Evolutionary conservation across 805 yeast genomes (phyloP).

Genomic region (Suhomyces faveliae): DNA sequence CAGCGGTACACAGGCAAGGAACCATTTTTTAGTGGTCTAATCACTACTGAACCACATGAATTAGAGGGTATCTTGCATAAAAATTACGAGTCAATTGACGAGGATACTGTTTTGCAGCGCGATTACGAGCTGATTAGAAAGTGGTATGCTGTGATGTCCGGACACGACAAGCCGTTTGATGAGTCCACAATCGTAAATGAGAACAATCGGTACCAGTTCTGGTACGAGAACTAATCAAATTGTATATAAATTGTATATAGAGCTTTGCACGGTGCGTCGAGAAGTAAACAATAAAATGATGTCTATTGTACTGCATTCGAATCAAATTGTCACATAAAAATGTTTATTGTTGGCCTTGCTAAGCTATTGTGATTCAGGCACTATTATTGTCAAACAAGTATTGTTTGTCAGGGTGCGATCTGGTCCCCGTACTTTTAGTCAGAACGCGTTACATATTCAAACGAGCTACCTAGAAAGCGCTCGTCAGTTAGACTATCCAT

Average conservation of each 20-base stretch:
- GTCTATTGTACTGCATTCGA: neutral
- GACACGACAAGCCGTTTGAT: neutral
- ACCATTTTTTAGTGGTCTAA: conserved; percentile 13
- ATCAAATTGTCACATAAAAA: neutral
- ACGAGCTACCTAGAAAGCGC: neutral
- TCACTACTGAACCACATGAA: conserved; percentile 6
- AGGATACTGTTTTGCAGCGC: neutral
- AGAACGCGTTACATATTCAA: neutral
- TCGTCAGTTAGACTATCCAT: neutral
- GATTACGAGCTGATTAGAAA: conserved; percentile 7
- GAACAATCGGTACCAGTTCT: conserved; percentile 8
- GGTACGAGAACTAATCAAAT: conserved; percentile 8
- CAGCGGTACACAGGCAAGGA: conserved; percentile 18
- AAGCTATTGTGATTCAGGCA: neutral
- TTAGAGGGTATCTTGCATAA: neutral
- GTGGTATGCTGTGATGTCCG: conserved; percentile 5
- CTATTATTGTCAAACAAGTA: neutral
- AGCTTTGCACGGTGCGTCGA: neutral
- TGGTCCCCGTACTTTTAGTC: neutral
- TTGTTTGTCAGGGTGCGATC: neutral
- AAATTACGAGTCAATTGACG: conserved; percentile 1
- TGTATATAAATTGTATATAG: conserved; percentile 1
- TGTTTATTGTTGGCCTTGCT: neutral
- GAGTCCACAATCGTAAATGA: conserved; percentile 2
- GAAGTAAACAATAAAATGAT: neutral